These are phyloP conservation scores for Solanum etuberosum DNA, from an alignment of 257 asterid species.

Conservation along the genomic window DNA sequence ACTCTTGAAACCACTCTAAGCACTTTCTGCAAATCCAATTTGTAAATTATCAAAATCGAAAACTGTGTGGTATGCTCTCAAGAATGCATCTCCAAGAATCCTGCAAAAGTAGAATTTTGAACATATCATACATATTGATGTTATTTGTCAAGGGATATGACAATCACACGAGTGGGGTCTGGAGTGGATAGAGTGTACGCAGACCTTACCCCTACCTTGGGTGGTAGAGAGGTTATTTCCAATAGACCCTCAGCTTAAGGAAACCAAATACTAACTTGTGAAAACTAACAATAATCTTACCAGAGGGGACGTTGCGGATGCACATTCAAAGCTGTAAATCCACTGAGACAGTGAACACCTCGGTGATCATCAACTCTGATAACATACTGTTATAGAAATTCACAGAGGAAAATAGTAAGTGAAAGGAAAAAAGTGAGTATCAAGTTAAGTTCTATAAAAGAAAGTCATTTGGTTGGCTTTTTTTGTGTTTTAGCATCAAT, in stretches of 20 bases:
- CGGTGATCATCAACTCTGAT: conserved; percentile 9
- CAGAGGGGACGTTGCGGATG: conserved; percentile 23
- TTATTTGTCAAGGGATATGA: background rate
- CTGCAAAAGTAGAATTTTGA: background rate
- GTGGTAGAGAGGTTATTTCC: background rate
- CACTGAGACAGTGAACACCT: conserved; percentile 17
- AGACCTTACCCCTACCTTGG: background rate
- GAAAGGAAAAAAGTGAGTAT: background rate
- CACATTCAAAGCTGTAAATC: conserved; percentile 17
- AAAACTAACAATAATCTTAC: conserved; percentile 1
- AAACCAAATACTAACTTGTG: background rate
- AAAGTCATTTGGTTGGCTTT: background rate
- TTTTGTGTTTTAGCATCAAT: background rate
- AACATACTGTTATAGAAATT: conserved; percentile 5
- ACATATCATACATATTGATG: background rate
- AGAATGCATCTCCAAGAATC: conserved; percentile 23
- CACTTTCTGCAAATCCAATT: conserved; percentile 25
- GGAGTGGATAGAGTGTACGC: background rate
- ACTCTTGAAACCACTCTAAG: background rate
- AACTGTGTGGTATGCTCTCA: conserved; percentile 25
- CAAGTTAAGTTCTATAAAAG: background rate
- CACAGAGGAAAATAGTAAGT: background rate
- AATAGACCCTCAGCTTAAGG: background rate
- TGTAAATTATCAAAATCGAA: conserved; percentile 19
- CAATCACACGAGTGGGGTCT: background rate